Percentiles rank a stretch among this genome's conserved stretches.
These are phyloP conservation scores for Tuber calosporum DNA, from an alignment of 495 filamentous ascomycete species.

Conservation along the genomic window DNA sequence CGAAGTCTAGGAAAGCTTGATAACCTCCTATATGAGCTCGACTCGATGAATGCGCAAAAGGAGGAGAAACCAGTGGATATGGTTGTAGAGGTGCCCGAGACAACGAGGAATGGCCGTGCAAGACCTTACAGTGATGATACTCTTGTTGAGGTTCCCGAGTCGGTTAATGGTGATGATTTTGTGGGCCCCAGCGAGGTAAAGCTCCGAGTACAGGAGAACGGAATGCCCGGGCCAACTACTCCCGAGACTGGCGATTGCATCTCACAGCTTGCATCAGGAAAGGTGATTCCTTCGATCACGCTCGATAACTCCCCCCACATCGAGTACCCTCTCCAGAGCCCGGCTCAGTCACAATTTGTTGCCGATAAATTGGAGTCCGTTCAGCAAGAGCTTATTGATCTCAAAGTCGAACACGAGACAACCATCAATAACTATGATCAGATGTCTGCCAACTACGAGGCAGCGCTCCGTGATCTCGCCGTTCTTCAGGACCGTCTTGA, in stretches of 20 bases:
- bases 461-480: conserved; percentile 71
- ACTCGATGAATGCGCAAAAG: conserved; percentile 55
- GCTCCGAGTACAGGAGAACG: neutral
- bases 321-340: conserved; percentile 54
- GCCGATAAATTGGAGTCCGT: conserved; percentile 89
- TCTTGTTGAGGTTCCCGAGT: conserved; percentile 32
- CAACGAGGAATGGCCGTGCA: conserved; percentile 5
- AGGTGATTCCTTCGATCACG: conserved; percentile 32
- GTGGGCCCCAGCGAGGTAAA: conserved; percentile 11
- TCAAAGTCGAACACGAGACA: conserved; percentile 80
- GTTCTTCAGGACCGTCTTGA: conserved; percentile 80
- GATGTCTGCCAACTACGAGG: conserved; percentile 83
- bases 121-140: conserved; percentile 25
- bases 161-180: conserved; percentile 16
- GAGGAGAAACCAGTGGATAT: conserved; percentile 31
- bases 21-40: conserved; percentile 80
- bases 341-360: conserved; percentile 76
- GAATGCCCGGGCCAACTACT: neutral
- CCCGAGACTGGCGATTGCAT: conserved; percentile 23
- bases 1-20: conserved; percentile 91
- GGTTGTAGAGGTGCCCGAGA: conserved; percentile 34
- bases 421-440: conserved; percentile 73
- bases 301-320: conserved; percentile 29
- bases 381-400: conserved; percentile 83
- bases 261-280: conserved; percentile 19